Conservation (phyloP, 768 basidiomycete species). For the Albatrellus ellisii region DNA sequence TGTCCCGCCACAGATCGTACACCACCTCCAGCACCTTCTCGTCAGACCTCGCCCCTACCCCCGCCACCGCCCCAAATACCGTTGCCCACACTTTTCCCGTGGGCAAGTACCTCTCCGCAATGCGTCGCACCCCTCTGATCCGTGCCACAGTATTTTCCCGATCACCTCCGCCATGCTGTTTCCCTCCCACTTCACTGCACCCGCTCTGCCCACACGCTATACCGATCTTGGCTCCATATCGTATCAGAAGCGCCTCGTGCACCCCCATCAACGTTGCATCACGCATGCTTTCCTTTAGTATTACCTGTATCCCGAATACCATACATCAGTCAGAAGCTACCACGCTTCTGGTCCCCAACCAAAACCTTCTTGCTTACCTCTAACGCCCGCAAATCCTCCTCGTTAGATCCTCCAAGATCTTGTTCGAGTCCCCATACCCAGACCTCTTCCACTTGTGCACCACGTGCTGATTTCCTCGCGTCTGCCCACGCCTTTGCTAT, state of each 20-base stretch:
- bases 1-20: slow-evolving; percentile 31
- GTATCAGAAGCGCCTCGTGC: slow-evolving; percentile 35
- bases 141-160: slow-evolving; percentile 14
- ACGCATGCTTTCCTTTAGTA: slow-evolving; percentile 10
- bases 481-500: slow-evolving; percentile 28
- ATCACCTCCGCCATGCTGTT: no score
- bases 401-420: slow-evolving; percentile 5
- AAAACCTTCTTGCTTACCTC: no score
- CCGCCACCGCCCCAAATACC: slow-evolving; percentile 23
- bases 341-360: no score
- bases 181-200: no score
- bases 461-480: slow-evolving; percentile 26
- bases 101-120: slow-evolving; percentile 29
- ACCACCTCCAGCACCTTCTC: slow-evolving; percentile 22
- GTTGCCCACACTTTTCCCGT: slow-evolving; percentile 30
- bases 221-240: slow-evolving; percentile 26
- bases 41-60: slow-evolving; percentile 6
- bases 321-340: no score
- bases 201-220: slow-evolving; percentile 15
- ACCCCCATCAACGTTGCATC: slow-evolving; percentile 14
- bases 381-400: slow-evolving; percentile 1
- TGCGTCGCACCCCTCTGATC: slow-evolving; percentile 23
- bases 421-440: slow-evolving; percentile 43
- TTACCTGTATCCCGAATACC: background rate
- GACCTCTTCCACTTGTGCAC: slow-evolving; percentile 24